phyloP scores from a whole-genome alignment of 2,329 filamentous ascomycete species.

The Seiridium cupressi region DNA sequence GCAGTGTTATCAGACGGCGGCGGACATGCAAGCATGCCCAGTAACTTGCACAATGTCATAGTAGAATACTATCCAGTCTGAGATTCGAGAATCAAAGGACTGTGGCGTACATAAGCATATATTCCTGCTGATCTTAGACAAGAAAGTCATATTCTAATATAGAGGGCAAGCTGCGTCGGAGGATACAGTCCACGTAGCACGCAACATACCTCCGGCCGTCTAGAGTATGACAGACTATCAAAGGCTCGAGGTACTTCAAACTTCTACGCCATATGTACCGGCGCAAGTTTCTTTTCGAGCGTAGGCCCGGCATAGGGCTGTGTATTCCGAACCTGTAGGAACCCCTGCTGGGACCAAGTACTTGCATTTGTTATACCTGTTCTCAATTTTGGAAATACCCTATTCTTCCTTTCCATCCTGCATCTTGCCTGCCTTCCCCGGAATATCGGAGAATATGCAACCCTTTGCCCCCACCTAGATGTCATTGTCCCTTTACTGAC shows the following conservation, averaged over 20 bases:
- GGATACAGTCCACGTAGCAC: too few species aligned
- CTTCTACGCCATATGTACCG: too few species aligned
- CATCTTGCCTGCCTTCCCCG: not conserved
- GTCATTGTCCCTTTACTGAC: not conserved
- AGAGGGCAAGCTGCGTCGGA: not conserved
- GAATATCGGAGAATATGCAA: conserved; percentile 5
- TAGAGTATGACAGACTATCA: not conserved
- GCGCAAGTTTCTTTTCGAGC: too few species aligned
- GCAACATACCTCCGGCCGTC: too few species aligned
- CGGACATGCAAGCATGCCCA: too few species aligned
- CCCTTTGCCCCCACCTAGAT: not conserved
- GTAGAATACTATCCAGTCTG: not conserved
- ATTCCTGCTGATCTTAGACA: not conserved
- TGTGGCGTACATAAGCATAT: not conserved
- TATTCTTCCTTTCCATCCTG: not conserved
- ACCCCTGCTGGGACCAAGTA: too few species aligned
- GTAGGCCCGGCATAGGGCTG: too few species aligned
- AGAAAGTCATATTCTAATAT: not conserved
- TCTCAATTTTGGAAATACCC: not conserved
- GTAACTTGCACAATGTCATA: too few species aligned
- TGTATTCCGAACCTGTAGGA: too few species aligned
- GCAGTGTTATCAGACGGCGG: not conserved
- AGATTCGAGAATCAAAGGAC: not conserved
- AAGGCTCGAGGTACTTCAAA: not conserved
- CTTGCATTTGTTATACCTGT: too few species aligned